Percentiles rank a stretch among this genome's conserved stretches.
These are phyloP conservation scores for Dictyostelium firmibasis DNA, from an alignment of 78 protist species.

Conservation along the genomic window DNA sequence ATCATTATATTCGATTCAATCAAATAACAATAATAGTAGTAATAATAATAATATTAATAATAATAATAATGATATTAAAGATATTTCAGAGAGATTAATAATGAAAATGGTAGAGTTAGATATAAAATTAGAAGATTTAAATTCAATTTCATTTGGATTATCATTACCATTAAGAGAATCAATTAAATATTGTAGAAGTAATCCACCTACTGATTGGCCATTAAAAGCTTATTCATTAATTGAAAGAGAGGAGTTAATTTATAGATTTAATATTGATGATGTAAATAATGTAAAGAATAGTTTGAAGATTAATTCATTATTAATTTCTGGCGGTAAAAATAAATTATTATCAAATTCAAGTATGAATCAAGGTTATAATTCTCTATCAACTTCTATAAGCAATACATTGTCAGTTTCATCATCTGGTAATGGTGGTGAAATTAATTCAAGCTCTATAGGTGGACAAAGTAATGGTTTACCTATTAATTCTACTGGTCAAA, in stretches of 20 bases:
- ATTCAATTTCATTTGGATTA: constrained; percentile 52
- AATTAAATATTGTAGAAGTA: constrained; percentile 47
- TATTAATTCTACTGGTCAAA: not conserved
- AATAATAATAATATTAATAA: not conserved
- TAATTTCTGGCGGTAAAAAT: constrained; percentile 2
- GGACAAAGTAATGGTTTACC: not conserved
- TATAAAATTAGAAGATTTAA: constrained; percentile 35
- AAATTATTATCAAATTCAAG: not conserved
- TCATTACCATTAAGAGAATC: constrained; percentile 52
- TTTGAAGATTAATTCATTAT: not conserved
- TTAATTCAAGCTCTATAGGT: not conserved
- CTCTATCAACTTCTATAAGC: not conserved
- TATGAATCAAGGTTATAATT: not conserved
- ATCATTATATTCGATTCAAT: not conserved
- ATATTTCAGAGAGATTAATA: constrained; percentile 8
- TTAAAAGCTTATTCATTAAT: not conserved
- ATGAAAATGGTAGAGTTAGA: not conserved
- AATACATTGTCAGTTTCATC: not conserved
- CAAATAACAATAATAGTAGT: not conserved
- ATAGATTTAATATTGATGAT: constrained; percentile 13
- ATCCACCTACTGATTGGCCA: constrained; percentile 48
- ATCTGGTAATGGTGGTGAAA: not conserved
- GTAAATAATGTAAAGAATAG: not conserved
- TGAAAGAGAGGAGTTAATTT: constrained; percentile 48
- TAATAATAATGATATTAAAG: not conserved